Percentiles rank a stretch among this genome's conserved stretches.
phyloP scores from a whole-genome alignment of 352 stramenopile genomes.

The Globisporangium spiculum region DNA sequence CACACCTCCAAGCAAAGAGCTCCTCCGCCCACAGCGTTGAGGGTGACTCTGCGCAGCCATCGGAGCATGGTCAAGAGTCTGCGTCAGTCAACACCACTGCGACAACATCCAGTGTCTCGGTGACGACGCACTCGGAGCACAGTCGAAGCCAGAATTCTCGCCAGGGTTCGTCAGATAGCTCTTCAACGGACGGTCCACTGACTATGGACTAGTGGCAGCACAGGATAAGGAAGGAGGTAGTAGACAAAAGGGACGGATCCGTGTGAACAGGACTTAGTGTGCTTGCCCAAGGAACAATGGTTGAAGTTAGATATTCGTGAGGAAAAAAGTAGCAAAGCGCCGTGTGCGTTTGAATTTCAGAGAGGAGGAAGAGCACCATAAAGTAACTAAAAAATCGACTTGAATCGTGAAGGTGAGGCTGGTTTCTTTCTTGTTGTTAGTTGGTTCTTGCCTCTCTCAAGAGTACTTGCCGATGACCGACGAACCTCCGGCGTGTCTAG shows the following conservation, averaged over 20 bases:
- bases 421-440: not conserved
- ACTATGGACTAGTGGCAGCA: constrained; percentile 27
- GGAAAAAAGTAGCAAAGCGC: constrained; percentile 12
- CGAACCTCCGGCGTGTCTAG: not conserved
- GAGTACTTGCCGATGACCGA: not conserved
- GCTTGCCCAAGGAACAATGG: not conserved
- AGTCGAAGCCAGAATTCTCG: constrained; percentile 36
- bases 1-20: constrained; percentile 30
- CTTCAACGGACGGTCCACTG: constrained; percentile 30
- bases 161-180: constrained; percentile 27
- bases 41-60: constrained; percentile 11
- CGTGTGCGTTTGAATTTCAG: constrained; percentile 9
- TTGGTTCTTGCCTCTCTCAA: not conserved
- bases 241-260: not conserved
- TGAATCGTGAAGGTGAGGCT: not conserved
- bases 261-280: not conserved
- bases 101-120: constrained; percentile 21
- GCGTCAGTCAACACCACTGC: constrained; percentile 10
- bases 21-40: constrained; percentile 37
- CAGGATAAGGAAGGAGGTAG: not conserved
- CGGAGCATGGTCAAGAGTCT: not conserved
- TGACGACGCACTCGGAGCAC: constrained; percentile 12
- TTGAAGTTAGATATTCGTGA: constrained; percentile 18
- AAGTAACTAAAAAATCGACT: constrained; percentile 11
- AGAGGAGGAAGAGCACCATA: constrained; percentile 8